Evolutionary conservation across 2,329 filamentous ascomycete species (phyloP), one percentile per base, ranked within the genome.

Genomic region (Calonectria fujianensis): DNA sequence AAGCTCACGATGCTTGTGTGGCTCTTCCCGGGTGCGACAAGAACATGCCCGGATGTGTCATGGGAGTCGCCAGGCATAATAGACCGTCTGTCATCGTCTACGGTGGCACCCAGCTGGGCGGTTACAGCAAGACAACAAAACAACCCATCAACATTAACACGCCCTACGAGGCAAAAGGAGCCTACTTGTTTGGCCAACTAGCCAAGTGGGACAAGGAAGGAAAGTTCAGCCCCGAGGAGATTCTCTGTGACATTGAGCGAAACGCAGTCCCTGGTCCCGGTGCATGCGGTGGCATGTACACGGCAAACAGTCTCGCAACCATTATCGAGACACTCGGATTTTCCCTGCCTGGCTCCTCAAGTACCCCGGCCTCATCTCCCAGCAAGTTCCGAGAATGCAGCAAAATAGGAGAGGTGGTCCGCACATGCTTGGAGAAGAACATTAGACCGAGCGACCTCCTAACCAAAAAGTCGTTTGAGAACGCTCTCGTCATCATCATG

Each of bases 391-490:
- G 89, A 78, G 85, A 84, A 37, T 88, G 88, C 14, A 89, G 89
- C 73, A 83, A 86, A 59, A 89, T 88, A 1, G 88, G 88, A 18
- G 78, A 84, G 64, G 87, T 84, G 65, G 89, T 90, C 52, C 88
- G 90, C 31, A 87, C 87, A 67, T 89, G 90, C 87, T 87, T 89
- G 5, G 81, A 85, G 32, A 80, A 83, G 32, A 87, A 90, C 78
- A 83, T 86, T 37, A 89, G 87, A 74, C 89, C 89, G 3, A 88
- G 86, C 75, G 89, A 91, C 73, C 88, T 91, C 78, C 86, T 91
- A 86, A 91, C 89, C 0, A 84, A 88, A 4, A 81, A 87, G 71
- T 89, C 90, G 0, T 91, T 91, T 72, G 89, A 91, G 81, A 91
- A 91, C 74, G 89, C 88, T 9, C 89, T 91, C 35, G 87, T 88